Percentiles rank a stretch among this genome's conserved stretches.
Conservation (phyloP, 352 stramenopile genomes). For the Phytophthora litchii region DNA sequence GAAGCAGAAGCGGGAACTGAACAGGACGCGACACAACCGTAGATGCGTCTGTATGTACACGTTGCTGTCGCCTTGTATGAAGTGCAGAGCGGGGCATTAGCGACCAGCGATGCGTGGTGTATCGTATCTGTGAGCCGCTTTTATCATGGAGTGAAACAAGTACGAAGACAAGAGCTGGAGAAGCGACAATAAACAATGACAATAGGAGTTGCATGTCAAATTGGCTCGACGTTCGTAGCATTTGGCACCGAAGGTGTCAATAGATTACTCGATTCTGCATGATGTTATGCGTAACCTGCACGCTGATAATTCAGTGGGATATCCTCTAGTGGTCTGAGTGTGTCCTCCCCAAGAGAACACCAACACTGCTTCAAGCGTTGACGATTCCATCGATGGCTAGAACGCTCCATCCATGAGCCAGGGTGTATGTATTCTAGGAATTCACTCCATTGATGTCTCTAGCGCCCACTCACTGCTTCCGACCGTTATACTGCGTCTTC, state of each 20-base stretch:
- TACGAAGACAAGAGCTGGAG: conserved; percentile 10
- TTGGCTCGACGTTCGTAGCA: conserved; percentile 9
- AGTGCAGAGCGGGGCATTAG: conserved; percentile 4
- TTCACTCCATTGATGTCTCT: no score
- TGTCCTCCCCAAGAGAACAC: no score
- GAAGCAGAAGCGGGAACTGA: conserved; percentile 15
- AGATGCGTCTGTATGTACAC: conserved; percentile 30
- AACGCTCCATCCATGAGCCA: conserved; percentile 2
- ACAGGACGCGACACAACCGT: conserved; percentile 23
- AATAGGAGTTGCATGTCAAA: conserved; percentile 24
- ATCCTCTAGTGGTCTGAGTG: no score
- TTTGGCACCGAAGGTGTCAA: conserved; percentile 11
- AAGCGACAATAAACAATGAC: conserved; percentile 22
- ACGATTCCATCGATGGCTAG: no score
- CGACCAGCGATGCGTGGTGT: conserved; percentile 20
- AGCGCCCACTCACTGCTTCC: conserved; percentile 5
- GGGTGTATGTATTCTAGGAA: no score
- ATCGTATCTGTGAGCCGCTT: conserved; percentile 20
- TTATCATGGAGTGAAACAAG: conserved; percentile 9
- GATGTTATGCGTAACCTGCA: background rate
- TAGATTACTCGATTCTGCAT: conserved; percentile 14
- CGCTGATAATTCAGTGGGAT: no score
- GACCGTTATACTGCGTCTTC: conserved; percentile 12
- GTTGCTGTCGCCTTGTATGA: conserved; percentile 12
- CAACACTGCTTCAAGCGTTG: no score